Evolutionary conservation across 495 filamentous ascomycete genomes (phyloP), one percentile per base, ranked within the genome.

Genomic region (Talaromyces stipitatus): DNA sequence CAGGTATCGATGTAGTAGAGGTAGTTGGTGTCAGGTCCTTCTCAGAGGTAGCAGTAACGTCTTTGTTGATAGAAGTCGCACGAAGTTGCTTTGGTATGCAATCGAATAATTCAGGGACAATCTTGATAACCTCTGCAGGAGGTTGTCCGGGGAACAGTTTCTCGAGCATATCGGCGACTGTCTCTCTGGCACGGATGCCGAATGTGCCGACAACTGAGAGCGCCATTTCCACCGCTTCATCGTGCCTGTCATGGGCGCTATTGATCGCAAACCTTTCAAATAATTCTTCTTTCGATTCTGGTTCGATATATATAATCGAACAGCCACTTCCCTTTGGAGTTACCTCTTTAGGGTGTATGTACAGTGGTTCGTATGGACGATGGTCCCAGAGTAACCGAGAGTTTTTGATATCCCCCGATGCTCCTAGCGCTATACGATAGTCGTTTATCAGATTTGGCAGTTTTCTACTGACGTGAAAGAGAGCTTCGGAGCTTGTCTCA

Each of bases 371-470:
- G 45, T 77, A 82, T 7, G 68, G 70, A 24, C 88, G 83, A 4
- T 78, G 80, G 63, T 91, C 86, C 82, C 82, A 90, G 50, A 70
- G 56, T 2, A 90, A 69, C 4, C 78, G 33, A 0, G 78, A 77
- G 3, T 81, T 73, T 30, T 51, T 51, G 48, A 51, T 51, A 30
- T 51, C 8, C 69, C 58, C 47, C 74, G 72, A 8, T 59, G 58
- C 16, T 75, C 71, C 16, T 70, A 55, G 50, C 76, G 66, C 29
- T 72, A 62, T 56, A 81, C 82, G 61, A 84, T 80, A 45, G 69
- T 72, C 38, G 64, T 59, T 12, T 69, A 64, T 3, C 64, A 12
- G 4, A 66, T 58, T 3, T 62, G 43, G 14, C 60, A 16, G n/a
- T 65, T 55, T 26, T 57, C 59, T 32, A 28, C 33, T 16, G 10